Evolutionary conservation across 2,329 filamentous ascomycete species (phyloP).

Genomic region (Shiraia sp.): DNA sequence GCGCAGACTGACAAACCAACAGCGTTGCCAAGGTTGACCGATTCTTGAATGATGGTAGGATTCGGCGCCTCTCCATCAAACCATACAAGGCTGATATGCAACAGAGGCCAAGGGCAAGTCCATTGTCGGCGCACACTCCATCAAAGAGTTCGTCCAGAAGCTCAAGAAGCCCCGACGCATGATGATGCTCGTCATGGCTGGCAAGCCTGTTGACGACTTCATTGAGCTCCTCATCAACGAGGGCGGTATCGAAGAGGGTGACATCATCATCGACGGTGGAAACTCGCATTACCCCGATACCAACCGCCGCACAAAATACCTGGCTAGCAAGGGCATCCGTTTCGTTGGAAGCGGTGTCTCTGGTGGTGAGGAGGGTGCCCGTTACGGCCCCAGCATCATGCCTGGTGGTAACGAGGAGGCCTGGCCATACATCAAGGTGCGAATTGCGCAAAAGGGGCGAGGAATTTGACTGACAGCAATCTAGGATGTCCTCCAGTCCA

Average conservation of each 20-base stretch:
- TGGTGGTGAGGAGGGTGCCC: constrained; percentile 98
- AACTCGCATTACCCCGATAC: constrained; percentile 99
- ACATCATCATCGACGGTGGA: constrained; percentile 99
- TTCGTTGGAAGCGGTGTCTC: constrained; percentile 98
- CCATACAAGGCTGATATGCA: constrained; percentile 27
- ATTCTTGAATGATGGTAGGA: constrained; percentile 73
- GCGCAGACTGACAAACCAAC: constrained; percentile 23
- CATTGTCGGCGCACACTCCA: constrained; percentile 88
- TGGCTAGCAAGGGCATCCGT: constrained; percentile 82
- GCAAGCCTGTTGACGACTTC: constrained; percentile 97
- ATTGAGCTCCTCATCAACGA: constrained; percentile 82
- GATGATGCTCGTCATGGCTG: constrained; percentile 99
- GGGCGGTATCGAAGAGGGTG: constrained; percentile 59
- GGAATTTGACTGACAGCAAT: constrained; percentile 17
- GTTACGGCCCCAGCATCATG: constrained; percentile 97
- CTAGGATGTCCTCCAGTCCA: constrained; percentile 92
- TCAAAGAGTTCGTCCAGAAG: constrained; percentile 93
- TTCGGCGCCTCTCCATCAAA: neutral
- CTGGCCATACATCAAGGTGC: constrained; percentile 89
- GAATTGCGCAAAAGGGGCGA: neutral
- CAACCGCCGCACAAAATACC: constrained; percentile 94
- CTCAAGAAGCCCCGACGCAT: constrained; percentile 96
- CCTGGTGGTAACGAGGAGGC: constrained; percentile 98
- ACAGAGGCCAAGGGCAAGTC: constrained; percentile 72
- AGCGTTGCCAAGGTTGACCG: constrained; percentile 91